Percentiles rank a stretch among this genome's conserved stretches.
phyloP scores from a whole-genome alignment of 495 filamentous ascomycete genomes.

The Pyronema omphalodes region DNA sequence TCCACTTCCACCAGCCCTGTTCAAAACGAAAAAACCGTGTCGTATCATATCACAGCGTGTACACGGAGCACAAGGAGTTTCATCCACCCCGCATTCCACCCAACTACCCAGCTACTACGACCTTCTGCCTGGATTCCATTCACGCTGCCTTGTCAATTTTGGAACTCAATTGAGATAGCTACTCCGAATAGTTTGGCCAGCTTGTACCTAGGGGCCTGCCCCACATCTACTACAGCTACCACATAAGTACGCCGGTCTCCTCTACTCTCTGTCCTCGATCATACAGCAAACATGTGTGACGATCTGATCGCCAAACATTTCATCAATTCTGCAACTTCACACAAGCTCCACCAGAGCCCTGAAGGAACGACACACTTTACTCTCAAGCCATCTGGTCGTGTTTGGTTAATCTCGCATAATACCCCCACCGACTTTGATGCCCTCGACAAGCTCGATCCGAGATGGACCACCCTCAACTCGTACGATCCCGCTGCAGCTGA shows the following conservation, averaged over 20 bases:
- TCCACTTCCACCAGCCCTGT: not conserved
- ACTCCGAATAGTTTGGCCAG: not conserved
- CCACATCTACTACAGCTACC: not conserved
- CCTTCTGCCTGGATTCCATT: not conserved
- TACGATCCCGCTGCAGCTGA: slow-evolving; percentile 1
- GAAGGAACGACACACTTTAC: slow-evolving; percentile 2
- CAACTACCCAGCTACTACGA: not conserved
- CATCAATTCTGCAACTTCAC: slow-evolving; percentile 2
- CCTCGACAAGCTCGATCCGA: not conserved
- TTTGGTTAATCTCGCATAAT: slow-evolving; percentile 5
- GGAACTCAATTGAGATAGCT: not conserved
- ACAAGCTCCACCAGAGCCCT: slow-evolving; percentile 1
- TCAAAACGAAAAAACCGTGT: not conserved
- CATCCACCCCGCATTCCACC: not conserved
- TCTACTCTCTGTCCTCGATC: not conserved
- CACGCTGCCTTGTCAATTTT: not conserved
- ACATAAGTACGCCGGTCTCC: not conserved
- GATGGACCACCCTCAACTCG: slow-evolving; percentile 3
- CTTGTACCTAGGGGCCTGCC: not conserved
- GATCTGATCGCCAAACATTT: slow-evolving; percentile 10
- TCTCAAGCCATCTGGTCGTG: slow-evolving; percentile 1
- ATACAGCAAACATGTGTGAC: not conserved
- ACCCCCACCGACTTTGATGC: not conserved
- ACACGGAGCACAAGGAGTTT: not conserved
- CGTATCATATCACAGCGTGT: not conserved